These are phyloP conservation scores for Tylopilus vinaceipallidus DNA, from an alignment of 768 basidiomycete genomes.

Conservation along the genomic window DNA sequence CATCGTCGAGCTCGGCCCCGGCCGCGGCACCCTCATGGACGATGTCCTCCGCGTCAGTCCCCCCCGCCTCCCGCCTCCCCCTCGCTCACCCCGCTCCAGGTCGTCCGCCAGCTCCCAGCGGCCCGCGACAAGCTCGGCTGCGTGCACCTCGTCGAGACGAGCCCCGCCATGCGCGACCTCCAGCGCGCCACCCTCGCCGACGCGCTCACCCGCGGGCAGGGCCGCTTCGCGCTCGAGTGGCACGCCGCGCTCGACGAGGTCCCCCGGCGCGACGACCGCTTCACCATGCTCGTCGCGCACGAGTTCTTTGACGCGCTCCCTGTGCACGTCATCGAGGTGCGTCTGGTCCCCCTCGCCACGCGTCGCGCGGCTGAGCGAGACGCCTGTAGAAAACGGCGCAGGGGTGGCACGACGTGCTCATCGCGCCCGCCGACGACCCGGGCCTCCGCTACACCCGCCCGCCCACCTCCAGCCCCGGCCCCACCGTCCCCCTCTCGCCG, in stretches of 20 bases:
- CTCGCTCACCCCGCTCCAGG: constrained; percentile 34
- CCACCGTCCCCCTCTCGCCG: constrained; percentile 17
- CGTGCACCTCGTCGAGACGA: constrained; percentile 84
- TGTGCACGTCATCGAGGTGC: constrained; percentile 83
- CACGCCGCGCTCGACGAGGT: constrained; percentile 73
- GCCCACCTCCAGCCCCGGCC: constrained; percentile 11
- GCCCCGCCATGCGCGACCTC: constrained; percentile 57
- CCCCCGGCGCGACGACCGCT: constrained; percentile 44
- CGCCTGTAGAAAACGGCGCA: constrained; percentile 62
- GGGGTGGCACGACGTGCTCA: constrained; percentile 86
- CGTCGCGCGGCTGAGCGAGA: background rate
- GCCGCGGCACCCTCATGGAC: constrained; percentile 86
- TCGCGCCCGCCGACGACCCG: constrained; percentile 49
- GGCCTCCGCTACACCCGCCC: constrained; percentile 27
- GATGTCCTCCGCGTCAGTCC: constrained; percentile 76
- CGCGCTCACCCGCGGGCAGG: constrained; percentile 19
- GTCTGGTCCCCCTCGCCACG: constrained; percentile 5
- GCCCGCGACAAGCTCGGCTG: constrained; percentile 35
- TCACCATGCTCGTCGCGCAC: constrained; percentile 89
- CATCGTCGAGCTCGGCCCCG: constrained; percentile 91
- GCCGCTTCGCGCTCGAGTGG: constrained; percentile 56
- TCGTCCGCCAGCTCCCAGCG: constrained; percentile 47
- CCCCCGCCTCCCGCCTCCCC: background rate
- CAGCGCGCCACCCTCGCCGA: constrained; percentile 54
- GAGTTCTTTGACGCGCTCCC: constrained; percentile 98